Evolutionary conservation across 164 flowering plant genomes (phyloP).

Genomic region (Chimonanthus salicifolius): DNA sequence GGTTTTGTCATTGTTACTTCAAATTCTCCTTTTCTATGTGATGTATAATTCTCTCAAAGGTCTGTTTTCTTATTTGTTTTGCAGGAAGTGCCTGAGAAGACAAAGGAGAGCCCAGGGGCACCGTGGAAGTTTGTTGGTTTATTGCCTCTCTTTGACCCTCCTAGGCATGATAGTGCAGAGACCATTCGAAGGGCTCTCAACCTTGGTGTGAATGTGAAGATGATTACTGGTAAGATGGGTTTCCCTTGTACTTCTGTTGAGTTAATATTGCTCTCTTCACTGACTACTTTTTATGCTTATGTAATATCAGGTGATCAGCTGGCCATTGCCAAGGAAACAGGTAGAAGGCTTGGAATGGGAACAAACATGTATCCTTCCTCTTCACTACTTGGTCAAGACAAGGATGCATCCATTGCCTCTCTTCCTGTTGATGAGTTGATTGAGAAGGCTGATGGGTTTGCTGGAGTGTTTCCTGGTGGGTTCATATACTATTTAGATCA

Average conservation of each 20-base stretch:
- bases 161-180: conserved; percentile 32
- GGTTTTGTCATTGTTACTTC: conserved; percentile 10
- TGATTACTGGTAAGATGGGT: conserved; percentile 26
- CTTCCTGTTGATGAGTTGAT: conserved; percentile 42
- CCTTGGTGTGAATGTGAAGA: conserved; percentile 35
- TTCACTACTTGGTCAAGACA: conserved; percentile 31
- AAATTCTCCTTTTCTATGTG: not conserved
- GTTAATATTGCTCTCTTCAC: not conserved
- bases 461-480: conserved; percentile 38
- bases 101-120: conserved; percentile 28
- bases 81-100: conserved; percentile 32
- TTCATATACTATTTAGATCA: not conserved
- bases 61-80: conserved; percentile 2
- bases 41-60: not conserved
- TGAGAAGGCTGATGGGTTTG: conserved; percentile 44
- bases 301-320: conserved; percentile 32
- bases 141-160: conserved; percentile 36
- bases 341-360: conserved; percentile 43
- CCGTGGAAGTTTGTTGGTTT: conserved; percentile 39
- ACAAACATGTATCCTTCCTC: conserved; percentile 47
- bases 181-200: conserved; percentile 34
- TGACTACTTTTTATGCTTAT: not conserved
- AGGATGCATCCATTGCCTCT: conserved; percentile 33
- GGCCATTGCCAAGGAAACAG: conserved; percentile 41
- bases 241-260: not conserved